Evolutionary conservation across 2,329 filamentous ascomycete species (phyloP), one percentile per base, ranked within the genome.

Genomic region (Parastagonospora nodorum): DNA sequence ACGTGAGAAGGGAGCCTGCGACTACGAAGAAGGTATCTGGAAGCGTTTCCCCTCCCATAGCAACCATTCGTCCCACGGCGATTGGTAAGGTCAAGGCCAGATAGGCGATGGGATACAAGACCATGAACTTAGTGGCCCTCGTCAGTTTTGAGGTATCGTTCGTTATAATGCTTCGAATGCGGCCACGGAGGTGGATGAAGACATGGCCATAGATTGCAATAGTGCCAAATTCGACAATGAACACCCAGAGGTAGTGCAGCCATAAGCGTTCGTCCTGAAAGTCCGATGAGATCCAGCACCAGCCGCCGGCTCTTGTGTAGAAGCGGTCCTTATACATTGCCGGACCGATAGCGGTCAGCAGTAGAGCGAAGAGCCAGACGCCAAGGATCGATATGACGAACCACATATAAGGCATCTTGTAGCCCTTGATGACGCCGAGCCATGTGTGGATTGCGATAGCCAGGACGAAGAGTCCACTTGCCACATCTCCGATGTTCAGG

Each of bases 11-110:
- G 1, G 78, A 77, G 1, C 84, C 85, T 0, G 84, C 82, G 9
- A 85, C 77, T 63, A 80, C 82, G 65, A 85, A 86, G 64, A 83
- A 86, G 0, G 67, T 72, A 1, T 84, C 74, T 0, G 81, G 78
- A 3, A 85, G 77, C 0, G 74, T 42, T 4, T 58, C 57, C 6
- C 71, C 71, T 1, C 65, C 68, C 72, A 75, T 75, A 15, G 68
- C 60, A 11, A 68, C 63, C 72, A 75, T 75, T 31, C 72, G 67
- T 6, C 71, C 72, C 5, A 73, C 61, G 7, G 86, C 85, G 1
- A 90, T 77, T 0, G 87, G 87, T 0, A 86, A 77, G 0, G 86
- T 89, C 57, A 87, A 84, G 14, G 87, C 50, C 2, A 88, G 78
- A 67, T 89, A 89, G 51, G 87, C 85, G 54, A 85, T 66, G 0